These are phyloP conservation scores for Cyberlindnera meyerae DNA, from an alignment of 805 yeast genomes.

Conservation along the genomic window DNA sequence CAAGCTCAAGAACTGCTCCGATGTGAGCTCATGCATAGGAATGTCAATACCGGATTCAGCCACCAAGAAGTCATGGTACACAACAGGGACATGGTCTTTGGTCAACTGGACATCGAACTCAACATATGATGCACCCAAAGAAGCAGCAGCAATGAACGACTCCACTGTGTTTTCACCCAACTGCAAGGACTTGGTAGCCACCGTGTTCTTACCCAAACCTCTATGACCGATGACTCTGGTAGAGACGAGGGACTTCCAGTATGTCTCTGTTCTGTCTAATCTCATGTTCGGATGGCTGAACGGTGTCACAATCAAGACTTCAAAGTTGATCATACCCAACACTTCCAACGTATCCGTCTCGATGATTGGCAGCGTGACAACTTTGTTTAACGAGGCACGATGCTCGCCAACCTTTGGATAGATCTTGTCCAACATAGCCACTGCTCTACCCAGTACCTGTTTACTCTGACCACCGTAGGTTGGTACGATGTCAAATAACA, in stretches of 20 bases:
- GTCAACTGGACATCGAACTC: conserved; percentile 96
- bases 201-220: conserved; percentile 85
- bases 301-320: conserved; percentile 64
- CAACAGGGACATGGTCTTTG: conserved; percentile 85
- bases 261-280: conserved; percentile 64
- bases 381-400: conserved; percentile 60
- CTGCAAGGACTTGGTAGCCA: conserved; percentile 71
- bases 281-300: conserved; percentile 67
- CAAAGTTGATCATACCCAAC: conserved; percentile 74
- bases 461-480: conserved; percentile 57
- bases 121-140: conserved; percentile 92
- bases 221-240: conserved; percentile 95
- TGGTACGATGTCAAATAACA: conserved; percentile 85
- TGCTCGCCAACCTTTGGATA: conserved; percentile 65
- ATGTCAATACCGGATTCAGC: conserved; percentile 95
- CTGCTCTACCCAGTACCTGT: conserved; percentile 75
- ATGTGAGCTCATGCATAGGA: conserved; percentile 89
- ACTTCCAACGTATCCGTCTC: conserved; percentile 68
- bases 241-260: conserved; percentile 86
- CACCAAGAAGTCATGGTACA: conserved; percentile 90
- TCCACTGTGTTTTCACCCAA: conserved; percentile 95
- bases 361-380: conserved; percentile 68
- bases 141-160: conserved; percentile 93
- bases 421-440: conserved; percentile 59
- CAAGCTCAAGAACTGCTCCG: conserved; percentile 75